These are phyloP conservation scores for Stachybotrys chlorohalonatus DNA, from an alignment of 2,329 filamentous ascomycete species.

Conservation along the genomic window DNA sequence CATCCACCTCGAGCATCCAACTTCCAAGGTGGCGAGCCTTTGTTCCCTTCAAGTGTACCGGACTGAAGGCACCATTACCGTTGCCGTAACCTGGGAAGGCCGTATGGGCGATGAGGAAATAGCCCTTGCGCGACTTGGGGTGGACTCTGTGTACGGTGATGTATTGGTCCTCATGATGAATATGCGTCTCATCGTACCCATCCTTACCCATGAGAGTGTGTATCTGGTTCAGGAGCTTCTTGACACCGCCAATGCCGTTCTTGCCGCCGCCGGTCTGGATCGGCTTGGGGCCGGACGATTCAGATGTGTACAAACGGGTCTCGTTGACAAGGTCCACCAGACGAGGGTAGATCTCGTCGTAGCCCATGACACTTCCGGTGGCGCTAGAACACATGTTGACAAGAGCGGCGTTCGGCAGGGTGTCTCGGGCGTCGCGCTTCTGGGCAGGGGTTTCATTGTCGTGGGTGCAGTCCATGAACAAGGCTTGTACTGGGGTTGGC, in stretches of 20 bases:
- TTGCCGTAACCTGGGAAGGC: constrained; percentile 88
- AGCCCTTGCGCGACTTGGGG: constrained; percentile 82
- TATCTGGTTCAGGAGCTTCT: constrained; percentile 89
- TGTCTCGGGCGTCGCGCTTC: constrained; percentile 89
- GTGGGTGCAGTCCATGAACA: constrained; percentile 99
- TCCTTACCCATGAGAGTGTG: constrained; percentile 94
- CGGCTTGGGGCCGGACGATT: constrained; percentile 52
- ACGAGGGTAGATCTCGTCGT: constrained; percentile 91
- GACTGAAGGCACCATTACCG: constrained; percentile 69
- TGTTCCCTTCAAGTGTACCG: constrained; percentile 75
- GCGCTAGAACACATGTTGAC: constrained; percentile 95
- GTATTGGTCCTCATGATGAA: constrained; percentile 93
- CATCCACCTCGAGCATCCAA: constrained; percentile 86
- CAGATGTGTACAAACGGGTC: constrained; percentile 71
- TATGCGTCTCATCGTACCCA: constrained; percentile 88
- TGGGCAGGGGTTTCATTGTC: constrained; percentile 96
- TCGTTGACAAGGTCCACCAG: constrained; percentile 91
- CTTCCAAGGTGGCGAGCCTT: constrained; percentile 79
- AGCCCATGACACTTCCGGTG: constrained; percentile 94
- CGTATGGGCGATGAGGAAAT: constrained; percentile 93
- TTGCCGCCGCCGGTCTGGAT: constrained; percentile 62
- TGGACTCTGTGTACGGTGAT: constrained; percentile 95
- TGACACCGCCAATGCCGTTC: constrained; percentile 80
- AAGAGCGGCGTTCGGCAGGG: constrained; percentile 84
- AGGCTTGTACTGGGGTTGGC: constrained; percentile 78